Percentiles rank a stretch among this genome's conserved stretches.
phyloP scores from a whole-genome alignment of 495 filamentous ascomycete genomes.

The Talaromyces liani region DNA sequence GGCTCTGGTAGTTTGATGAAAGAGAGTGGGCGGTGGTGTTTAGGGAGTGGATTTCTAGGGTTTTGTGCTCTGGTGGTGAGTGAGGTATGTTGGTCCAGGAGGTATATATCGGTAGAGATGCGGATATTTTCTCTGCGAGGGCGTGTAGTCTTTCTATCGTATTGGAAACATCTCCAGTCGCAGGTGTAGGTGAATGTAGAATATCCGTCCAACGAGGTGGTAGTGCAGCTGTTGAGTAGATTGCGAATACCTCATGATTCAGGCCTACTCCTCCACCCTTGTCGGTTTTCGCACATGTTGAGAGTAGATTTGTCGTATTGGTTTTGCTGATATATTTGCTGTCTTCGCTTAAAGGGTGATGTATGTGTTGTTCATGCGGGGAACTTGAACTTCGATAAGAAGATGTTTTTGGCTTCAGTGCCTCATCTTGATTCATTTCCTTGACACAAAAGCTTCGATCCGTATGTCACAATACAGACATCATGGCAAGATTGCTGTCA shows the following conservation, averaged over 20 bases:
- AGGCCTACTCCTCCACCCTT: conserved; percentile 1
- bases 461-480: background rate
- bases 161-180: background rate
- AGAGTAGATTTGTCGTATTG: background rate
- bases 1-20: background rate
- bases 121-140: background rate
- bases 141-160: background rate
- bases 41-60: background rate
- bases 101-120: background rate
- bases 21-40: background rate
- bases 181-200: background rate
- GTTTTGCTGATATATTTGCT: background rate
- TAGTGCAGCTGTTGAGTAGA: background rate
- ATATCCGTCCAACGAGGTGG: background rate
- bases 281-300: background rate
- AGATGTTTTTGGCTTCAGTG: background rate
- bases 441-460: background rate
- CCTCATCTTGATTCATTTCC: conserved; percentile 1
- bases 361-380: background rate
- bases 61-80: background rate
- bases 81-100: background rate
- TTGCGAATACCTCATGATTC: conserved; percentile 3
- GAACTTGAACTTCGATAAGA: background rate
- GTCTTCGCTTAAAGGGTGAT: too few relatives aligned
- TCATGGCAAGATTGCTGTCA: background rate